Evolutionary conservation across 2,329 filamentous ascomycete genomes (phyloP).

Genomic region (Diaporthe longicolla): DNA sequence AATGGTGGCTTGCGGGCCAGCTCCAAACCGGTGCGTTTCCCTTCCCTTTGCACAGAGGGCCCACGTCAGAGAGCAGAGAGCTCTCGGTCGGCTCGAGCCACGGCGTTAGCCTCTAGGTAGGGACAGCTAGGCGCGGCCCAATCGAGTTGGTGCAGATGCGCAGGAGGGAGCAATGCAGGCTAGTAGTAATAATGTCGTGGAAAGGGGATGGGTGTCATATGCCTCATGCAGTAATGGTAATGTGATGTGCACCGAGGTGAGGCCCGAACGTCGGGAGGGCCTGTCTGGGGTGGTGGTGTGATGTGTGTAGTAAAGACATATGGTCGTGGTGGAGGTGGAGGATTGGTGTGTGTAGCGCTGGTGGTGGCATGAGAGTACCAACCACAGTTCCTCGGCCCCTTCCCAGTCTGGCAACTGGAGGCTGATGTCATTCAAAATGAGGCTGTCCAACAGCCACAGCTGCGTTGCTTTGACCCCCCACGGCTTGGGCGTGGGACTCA

Average conservation of each 20-base stretch:
- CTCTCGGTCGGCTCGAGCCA: slow-evolving; percentile 30
- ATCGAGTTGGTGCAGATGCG: slow-evolving; percentile 6
- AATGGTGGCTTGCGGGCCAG: slow-evolving; percentile 27
- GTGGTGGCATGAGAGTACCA: neutral
- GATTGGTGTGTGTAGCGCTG: neutral
- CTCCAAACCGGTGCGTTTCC: neutral
- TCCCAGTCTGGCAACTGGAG: slow-evolving; percentile 24
- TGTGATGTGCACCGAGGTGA: slow-evolving; percentile 23
- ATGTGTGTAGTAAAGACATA: slow-evolving; percentile 8
- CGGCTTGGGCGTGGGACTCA: slow-evolving; percentile 25
- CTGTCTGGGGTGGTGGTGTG: slow-evolving; percentile 25
- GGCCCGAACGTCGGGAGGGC: slow-evolving; percentile 16
- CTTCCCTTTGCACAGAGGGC: slow-evolving; percentile 26
- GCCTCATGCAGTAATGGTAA: neutral
- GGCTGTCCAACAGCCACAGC: slow-evolving; percentile 25
- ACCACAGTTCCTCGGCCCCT: slow-evolving; percentile 18
- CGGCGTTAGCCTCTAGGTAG: slow-evolving; percentile 20
- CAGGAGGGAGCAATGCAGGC: slow-evolving; percentile 1
- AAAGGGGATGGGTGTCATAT: slow-evolving; percentile 8
- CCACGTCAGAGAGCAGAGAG: neutral
- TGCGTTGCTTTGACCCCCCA: slow-evolving; percentile 30
- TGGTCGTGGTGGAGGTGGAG: neutral
- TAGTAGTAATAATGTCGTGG: neutral
- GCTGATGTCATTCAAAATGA: slow-evolving; percentile 33
- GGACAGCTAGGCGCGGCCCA: slow-evolving; percentile 10